Evolutionary conservation across 441 rosid genomes (phyloP), one percentile per base, ranked within the genome.

Genomic region (Populus hybrid): DNA sequence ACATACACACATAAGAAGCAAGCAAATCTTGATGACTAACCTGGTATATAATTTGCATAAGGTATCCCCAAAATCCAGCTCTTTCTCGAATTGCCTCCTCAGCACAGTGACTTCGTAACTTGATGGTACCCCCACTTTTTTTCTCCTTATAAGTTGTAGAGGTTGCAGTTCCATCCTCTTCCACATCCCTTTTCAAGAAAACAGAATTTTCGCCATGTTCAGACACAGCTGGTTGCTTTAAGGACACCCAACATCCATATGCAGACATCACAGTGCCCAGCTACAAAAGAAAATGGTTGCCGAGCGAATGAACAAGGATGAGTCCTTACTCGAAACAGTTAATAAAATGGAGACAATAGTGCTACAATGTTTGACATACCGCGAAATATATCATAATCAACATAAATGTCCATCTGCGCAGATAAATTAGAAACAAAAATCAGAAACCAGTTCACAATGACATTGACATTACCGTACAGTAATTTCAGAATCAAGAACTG

Each of bases 351-450:
- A 16, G 21, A 53, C 21, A 40, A 19, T 21, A 10, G 40, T 6
- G 32, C 8, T 26, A 63, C 5, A 24, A 40, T n/a, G 64, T 73
- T 59, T 28, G 4, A 86, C 93, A 40, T 88, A 94, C 98, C 88
- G 83, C 90, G 82, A 94, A 94, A 84, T 92, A 94, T 75, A 91
- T 76, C 85, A 89, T 88, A 46, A 92, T 91, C 75, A 92, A 82
- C 18, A 88, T 74, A 81, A 91, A 92, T 64, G 97, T 90, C 97
- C 98, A 94, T 84, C 98, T 94, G 93, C 61, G 61, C 84, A 82
- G 68, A 79, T 76, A 40, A 38, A 61, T 75, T 59, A 28, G 67
- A 16, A 67, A 61, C 28, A 69, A 40, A 9, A 79, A 23, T 9
- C 30, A 18, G 14, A 70, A 42, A 26, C 79, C 21, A 71, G 74